phyloP scores from a whole-genome alignment of 345 rosid species.

The Crucihimalaya himalaica region DNA sequence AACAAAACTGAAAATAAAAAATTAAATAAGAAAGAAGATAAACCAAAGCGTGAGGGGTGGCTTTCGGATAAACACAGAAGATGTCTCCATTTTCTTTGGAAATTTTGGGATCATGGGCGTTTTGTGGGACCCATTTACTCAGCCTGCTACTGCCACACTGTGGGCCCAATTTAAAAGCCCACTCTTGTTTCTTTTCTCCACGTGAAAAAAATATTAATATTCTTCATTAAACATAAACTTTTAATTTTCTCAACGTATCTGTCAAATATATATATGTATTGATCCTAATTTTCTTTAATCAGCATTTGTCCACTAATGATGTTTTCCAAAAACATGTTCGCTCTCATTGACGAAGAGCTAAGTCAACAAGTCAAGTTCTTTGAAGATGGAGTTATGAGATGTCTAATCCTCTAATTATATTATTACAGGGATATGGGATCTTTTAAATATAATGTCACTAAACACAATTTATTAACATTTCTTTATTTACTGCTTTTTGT shows the following conservation, averaged over 20 bases:
- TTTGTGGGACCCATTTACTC: slow-evolving; percentile 22
- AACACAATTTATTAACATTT: neutral
- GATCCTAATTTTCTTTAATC: neutral
- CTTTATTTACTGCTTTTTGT: neutral
- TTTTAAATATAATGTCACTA: neutral
- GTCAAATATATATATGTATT: neutral
- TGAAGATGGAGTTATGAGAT: neutral
- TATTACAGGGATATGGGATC: neutral
- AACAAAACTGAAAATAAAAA: neutral
- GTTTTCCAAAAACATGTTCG: neutral
- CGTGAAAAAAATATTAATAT: slow-evolving; percentile 4
- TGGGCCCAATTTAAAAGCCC: slow-evolving; percentile 43
- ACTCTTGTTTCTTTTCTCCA: slow-evolving; percentile 23
- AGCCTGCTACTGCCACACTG: slow-evolving; percentile 37
- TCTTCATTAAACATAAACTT: neutral
- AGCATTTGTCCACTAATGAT: slow-evolving; percentile 17
- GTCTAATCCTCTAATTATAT: neutral
- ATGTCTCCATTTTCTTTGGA: slow-evolving; percentile 44
- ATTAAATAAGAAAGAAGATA: neutral
- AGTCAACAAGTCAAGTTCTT: slow-evolving; percentile 32
- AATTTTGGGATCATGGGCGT: slow-evolving; percentile 44
- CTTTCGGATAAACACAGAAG: slow-evolving; percentile 42
- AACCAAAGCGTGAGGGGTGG: slow-evolving; percentile 40
- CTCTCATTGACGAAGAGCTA: slow-evolving; percentile 16
- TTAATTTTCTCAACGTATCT: slow-evolving; percentile 14